These are phyloP conservation scores for Brassica incana DNA, from an alignment of 345 rosid genomes.

Conservation along the genomic window DNA sequence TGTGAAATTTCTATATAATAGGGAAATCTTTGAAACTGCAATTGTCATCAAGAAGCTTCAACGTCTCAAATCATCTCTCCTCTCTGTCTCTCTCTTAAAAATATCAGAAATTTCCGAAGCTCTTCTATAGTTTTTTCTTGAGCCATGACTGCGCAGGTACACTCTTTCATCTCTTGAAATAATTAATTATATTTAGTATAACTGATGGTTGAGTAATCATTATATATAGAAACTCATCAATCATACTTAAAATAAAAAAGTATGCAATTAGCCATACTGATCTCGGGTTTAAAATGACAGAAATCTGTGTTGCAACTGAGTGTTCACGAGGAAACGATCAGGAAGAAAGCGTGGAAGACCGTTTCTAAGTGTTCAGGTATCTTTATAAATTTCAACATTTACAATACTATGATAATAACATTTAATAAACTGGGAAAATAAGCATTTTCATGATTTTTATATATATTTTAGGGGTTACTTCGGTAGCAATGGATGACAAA, in stretches of 20 bases:
- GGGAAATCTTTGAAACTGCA: background rate
- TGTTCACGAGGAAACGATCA: constrained; percentile 44
- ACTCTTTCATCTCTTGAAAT: background rate
- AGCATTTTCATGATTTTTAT: background rate
- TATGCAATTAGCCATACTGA: background rate
- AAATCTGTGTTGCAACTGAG: constrained; percentile 59
- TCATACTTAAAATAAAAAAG: background rate
- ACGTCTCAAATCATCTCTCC: background rate
- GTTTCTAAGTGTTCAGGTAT: constrained; percentile 58
- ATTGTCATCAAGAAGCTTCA: constrained; percentile 24
- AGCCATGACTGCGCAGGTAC: constrained; percentile 28
- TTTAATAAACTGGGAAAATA: background rate
- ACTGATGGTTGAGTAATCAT: background rate
- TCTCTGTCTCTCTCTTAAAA: background rate
- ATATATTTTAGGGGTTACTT: constrained; percentile 44
- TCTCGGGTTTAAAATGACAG: constrained; percentile 35
- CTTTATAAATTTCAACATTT: background rate
- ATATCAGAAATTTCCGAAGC: constrained; percentile 4
- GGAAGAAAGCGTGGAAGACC: constrained; percentile 49
- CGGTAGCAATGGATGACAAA: constrained; percentile 56
- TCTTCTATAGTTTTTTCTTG: background rate
- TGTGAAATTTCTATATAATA: constrained; percentile 10
- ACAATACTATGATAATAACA: background rate
- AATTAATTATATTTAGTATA: background rate
- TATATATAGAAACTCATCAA: background rate